A percentile compares a stretch with the other conserved stretches of the same genome.
Conservation (phyloP, 768 basidiomycete species). For the Boletus edulis region DNA sequence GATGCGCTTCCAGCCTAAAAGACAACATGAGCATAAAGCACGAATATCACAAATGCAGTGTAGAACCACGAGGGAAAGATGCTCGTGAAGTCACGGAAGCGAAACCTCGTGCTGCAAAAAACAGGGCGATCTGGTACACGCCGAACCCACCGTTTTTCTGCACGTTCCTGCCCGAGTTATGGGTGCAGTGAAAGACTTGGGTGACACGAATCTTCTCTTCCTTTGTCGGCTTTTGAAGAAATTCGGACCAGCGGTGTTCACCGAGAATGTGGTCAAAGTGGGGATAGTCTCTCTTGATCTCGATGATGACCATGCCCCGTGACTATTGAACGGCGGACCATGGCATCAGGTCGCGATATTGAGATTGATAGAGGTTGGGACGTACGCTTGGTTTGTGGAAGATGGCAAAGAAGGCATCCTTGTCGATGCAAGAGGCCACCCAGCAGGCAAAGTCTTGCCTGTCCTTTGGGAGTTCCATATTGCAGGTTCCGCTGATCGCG, state of each 20-base stretch:
- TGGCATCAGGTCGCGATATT: background rate
- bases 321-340: conserved; percentile 27
- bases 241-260: conserved; percentile 40
- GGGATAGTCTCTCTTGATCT: conserved; percentile 33
- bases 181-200: conserved; percentile 40
- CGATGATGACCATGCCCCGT: conserved; percentile 45
- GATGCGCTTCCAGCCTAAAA: conserved; percentile 47
- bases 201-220: conserved; percentile 30
- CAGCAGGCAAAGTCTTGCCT: conserved; percentile 39
- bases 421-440: conserved; percentile 41
- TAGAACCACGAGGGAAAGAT: background rate
- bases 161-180: conserved; percentile 37
- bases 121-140: background rate
- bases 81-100: background rate
- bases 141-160: conserved; percentile 43
- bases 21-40: background rate
- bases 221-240: conserved; percentile 31
- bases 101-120: background rate
- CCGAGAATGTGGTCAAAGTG: conserved; percentile 39
- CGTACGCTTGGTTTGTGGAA: conserved; percentile 46
- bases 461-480: conserved; percentile 40
- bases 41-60: background rate
- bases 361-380: conserved; percentile 1
- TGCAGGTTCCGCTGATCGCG: conserved; percentile 35
- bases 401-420: conserved; percentile 36